Conservation (phyloP, 805 yeast genomes). For the Wickerhamiella australiensis region DNA sequence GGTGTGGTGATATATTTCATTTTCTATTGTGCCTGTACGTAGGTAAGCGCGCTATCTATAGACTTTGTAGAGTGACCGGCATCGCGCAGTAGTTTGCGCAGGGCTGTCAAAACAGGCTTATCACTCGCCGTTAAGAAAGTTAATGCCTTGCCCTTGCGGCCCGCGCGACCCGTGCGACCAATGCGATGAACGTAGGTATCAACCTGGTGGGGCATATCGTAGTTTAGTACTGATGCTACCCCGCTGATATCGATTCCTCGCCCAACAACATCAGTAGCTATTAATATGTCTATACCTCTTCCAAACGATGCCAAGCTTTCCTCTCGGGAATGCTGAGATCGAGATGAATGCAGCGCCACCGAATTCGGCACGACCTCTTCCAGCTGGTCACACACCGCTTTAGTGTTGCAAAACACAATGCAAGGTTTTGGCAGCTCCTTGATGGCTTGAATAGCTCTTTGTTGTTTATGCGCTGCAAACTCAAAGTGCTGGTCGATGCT, state of each 20-base stretch:
- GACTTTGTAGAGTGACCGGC: constrained; percentile 6
- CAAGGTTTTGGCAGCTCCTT: constrained; percentile 3
- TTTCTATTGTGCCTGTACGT: neutral
- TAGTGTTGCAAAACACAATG: constrained; percentile 72
- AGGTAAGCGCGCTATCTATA: neutral
- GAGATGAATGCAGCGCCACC: constrained; percentile 73
- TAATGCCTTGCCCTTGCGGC: constrained; percentile 60
- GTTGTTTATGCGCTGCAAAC: constrained; percentile 15
- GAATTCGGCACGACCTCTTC: constrained; percentile 40
- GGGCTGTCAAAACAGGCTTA: constrained; percentile 13
- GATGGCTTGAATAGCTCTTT: neutral
- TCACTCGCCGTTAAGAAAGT: constrained; percentile 40
- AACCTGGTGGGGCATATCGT: constrained; percentile 63
- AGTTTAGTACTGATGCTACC: constrained; percentile 75
- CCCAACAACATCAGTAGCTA: constrained; percentile 94
- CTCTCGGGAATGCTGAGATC: constrained; percentile 76
- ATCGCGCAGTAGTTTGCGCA: constrained; percentile 10
- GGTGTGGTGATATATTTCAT: constrained; percentile 51
- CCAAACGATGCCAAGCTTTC: constrained; percentile 52
- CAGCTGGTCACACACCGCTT: constrained; percentile 57
- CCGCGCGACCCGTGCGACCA: constrained; percentile 96
- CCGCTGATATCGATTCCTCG: constrained; percentile 89
- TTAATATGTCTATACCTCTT: constrained; percentile 45
- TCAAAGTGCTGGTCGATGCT: constrained; percentile 56
- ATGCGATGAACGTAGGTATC: constrained; percentile 87